phyloP scores from a whole-genome alignment of 805 yeast species.

The Dipodascus geniculatus region DNA sequence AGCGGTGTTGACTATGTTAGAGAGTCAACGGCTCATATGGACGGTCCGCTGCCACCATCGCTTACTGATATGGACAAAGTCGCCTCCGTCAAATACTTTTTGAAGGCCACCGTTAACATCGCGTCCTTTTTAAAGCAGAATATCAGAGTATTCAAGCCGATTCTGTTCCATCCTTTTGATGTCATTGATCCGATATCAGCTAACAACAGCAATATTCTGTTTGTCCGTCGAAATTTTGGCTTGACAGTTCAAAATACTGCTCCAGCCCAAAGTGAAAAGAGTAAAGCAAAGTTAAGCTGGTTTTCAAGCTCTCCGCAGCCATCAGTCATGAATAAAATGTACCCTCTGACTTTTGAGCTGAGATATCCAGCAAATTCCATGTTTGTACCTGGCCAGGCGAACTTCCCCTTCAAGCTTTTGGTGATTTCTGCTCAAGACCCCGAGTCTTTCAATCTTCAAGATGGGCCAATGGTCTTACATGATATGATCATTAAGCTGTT shows the following conservation, averaged over 20 bases:
- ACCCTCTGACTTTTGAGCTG: conserved; percentile 31
- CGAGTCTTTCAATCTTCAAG: conserved; percentile 30
- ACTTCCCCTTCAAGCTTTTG: conserved; percentile 4
- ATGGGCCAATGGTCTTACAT: conserved; percentile 35
- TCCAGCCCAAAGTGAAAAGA: conserved; percentile 2
- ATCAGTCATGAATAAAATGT: too few relatives aligned
- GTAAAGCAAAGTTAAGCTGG: conserved; percentile 6
- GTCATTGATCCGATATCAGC: conserved; percentile 13
- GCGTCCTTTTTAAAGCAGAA: conserved; percentile 38
- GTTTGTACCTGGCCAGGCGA: conserved; percentile 32
- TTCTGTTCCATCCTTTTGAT: conserved; percentile 39
- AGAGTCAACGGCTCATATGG: conserved; percentile 12
- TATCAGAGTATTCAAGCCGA: conserved; percentile 36
- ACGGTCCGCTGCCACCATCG: conserved; percentile 23
- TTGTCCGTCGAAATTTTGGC: conserved; percentile 27
- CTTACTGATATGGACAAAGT: conserved; percentile 18
- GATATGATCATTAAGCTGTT: conserved; percentile 26
- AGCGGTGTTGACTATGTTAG: conserved; percentile 11
- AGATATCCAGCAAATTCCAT: conserved; percentile 38
- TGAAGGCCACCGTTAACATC: conserved; percentile 49
- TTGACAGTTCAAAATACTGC: conserved; percentile 10
- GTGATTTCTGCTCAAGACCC: not conserved
- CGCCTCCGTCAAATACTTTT: conserved; percentile 35
- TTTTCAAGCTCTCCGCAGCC: conserved; percentile 6
- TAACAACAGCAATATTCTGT: conserved; percentile 25